Evolutionary conservation across 2,329 filamentous ascomycete genomes (phyloP).

Genomic region (Verticillium nubilum): DNA sequence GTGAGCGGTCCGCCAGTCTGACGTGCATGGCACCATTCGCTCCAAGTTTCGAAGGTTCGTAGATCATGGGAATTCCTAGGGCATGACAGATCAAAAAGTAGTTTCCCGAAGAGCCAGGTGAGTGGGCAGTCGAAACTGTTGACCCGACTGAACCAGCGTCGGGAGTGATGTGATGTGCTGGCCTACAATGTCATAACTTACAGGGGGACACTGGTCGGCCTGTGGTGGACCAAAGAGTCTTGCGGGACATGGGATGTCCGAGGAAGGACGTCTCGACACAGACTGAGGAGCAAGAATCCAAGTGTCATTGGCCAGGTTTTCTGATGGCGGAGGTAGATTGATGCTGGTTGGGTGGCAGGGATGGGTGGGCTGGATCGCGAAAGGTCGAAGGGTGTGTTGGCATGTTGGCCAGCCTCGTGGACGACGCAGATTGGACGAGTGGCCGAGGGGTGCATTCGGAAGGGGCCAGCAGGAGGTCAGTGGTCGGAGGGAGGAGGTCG

Average conservation of each 20-base stretch:
- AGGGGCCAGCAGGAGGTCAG: conserved; percentile 2
- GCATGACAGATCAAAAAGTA: neutral
- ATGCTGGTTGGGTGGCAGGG: conserved; percentile 5
- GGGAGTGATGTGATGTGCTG: neutral
- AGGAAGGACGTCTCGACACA: neutral
- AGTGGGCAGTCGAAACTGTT: neutral
- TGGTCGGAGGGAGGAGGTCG: neutral
- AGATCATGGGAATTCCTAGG: neutral
- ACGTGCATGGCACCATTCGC: neutral
- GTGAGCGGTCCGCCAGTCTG: neutral
- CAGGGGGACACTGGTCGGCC: neutral
- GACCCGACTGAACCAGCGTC: neutral
- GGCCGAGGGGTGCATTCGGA: conserved; percentile 5
- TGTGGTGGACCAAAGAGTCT: neutral
- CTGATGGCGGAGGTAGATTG: conserved; percentile 1
- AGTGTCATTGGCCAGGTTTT: neutral
- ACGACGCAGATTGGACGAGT: conserved; percentile 13
- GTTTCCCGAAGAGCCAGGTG: neutral
- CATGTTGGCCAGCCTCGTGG: conserved; percentile 14
- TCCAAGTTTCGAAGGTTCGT: neutral
- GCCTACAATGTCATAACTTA: neutral
- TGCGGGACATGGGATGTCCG: neutral
- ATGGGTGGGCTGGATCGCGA: conserved; percentile 6
- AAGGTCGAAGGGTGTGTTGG: conserved; percentile 12
- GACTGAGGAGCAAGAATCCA: neutral